A percentile compares a stretch with the other conserved stretches of the same genome.
These are phyloP conservation scores for Thielaviopsis cerberus DNA, from an alignment of 2,329 filamentous ascomycete species.

Conservation along the genomic window DNA sequence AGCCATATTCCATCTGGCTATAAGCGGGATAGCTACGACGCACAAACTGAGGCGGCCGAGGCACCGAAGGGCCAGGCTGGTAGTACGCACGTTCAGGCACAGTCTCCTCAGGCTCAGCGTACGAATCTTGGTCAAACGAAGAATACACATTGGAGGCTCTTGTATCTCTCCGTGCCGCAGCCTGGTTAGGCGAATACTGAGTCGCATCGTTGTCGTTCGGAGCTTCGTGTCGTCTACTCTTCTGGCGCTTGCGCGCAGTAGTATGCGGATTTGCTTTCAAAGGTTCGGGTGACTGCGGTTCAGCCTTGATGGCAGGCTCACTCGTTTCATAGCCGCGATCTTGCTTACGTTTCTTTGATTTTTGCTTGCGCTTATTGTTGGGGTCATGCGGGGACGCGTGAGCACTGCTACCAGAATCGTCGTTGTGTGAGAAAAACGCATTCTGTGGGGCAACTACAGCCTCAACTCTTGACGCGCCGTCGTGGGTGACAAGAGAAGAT, in stretches of 20 bases:
- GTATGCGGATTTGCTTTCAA: constrained; percentile 32
- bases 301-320: constrained; percentile 41
- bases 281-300: constrained; percentile 46
- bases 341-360: constrained; percentile 33
- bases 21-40: background rate
- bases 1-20: background rate
- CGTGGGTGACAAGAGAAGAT: constrained; percentile 30
- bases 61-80: background rate
- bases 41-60: background rate
- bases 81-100: background rate
- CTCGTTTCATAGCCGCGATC: constrained; percentile 24
- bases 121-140: background rate
- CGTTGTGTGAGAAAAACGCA: background rate
- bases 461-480: constrained; percentile 3
- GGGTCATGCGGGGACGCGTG: background rate
- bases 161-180: background rate
- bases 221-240: constrained; percentile 16
- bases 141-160: constrained; percentile 4
- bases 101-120: background rate
- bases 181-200: constrained; percentile 14
- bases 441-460: constrained; percentile 17
- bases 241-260: constrained; percentile 38
- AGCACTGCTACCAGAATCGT: constrained; percentile 3
- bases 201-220: background rate
- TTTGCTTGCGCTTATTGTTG: constrained; percentile 26